Percentiles rank a stretch among this genome's conserved stretches.
Conservation (phyloP, 2,329 filamentous ascomycete genomes). For the Fusarium sp. region DNA sequence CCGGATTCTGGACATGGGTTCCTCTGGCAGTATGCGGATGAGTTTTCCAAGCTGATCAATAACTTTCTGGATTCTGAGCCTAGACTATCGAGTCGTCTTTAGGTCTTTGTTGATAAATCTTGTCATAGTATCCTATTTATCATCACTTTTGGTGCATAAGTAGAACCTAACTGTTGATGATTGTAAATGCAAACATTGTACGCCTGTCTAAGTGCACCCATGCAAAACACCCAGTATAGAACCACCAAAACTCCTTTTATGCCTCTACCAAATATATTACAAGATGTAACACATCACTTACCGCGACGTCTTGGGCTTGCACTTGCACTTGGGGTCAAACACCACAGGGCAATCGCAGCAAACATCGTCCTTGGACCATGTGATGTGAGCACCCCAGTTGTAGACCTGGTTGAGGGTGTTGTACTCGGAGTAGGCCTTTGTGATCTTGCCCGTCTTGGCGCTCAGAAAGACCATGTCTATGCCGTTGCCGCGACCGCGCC, state of each 20-base stretch:
- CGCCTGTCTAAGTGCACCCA: conserved; percentile 1
- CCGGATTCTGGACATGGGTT: conserved; percentile 53
- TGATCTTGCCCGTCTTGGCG: conserved; percentile 21
- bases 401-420: conserved; percentile 41
- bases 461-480: conserved; percentile 40
- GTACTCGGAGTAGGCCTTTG: conserved; percentile 37
- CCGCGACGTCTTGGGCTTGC: conserved; percentile 3
- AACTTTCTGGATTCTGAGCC: conserved; percentile 44
- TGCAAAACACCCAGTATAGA: not conserved
- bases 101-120: not conserved
- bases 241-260: conserved; percentile 12
- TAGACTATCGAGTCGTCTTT: conserved; percentile 34
- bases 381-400: conserved; percentile 38
- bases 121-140: not conserved
- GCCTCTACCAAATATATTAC: not conserved
- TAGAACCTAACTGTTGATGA: not conserved
- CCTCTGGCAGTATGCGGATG: conserved; percentile 49
- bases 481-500: conserved; percentile 29
- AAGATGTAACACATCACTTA: not conserved
- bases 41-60: conserved; percentile 50
- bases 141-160: not conserved
- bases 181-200: conserved; percentile 1
- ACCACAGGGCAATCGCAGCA: conserved; percentile 39
- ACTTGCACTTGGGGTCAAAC: conserved; percentile 33
- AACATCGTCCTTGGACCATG: conserved; percentile 31